A percentile compares a stretch with the other conserved stretches of the same genome.
Evolutionary conservation across 2,329 filamentous ascomycete genomes (phyloP).

Genomic region (Apiospora hydei): DNA sequence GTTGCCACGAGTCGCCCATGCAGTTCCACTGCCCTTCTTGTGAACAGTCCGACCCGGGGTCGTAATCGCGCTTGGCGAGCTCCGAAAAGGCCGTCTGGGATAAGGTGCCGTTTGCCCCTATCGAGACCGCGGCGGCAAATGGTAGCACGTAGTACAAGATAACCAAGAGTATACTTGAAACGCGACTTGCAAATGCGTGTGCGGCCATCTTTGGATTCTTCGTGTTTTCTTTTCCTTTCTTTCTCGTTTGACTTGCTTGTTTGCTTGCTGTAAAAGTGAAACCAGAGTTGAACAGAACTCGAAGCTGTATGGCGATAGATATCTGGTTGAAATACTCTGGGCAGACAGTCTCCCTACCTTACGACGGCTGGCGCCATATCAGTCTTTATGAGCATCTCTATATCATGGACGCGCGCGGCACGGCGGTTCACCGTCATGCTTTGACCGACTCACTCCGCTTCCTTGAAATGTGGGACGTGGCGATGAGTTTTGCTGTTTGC

Average conservation of each 20-base stretch:
- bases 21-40: conserved; percentile 64
- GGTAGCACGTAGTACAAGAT: conserved; percentile 1
- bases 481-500: conserved; percentile 14
- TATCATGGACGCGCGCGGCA: neutral
- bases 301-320: neutral
- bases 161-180: conserved; percentile 11
- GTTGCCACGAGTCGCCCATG: conserved; percentile 56
- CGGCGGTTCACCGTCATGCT: neutral
- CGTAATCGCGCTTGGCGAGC: conserved; percentile 28
- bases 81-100: neutral
- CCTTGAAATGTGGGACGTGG: neutral
- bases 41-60: conserved; percentile 49
- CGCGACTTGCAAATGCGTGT: neutral
- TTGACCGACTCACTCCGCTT: conserved; percentile 12
- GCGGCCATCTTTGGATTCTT: neutral
- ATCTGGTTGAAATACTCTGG: neutral
- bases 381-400: neutral
- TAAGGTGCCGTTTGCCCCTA: neutral
- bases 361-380: neutral
- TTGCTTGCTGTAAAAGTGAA: conserved; percentile 4
- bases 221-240: neutral
- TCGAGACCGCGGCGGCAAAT: neutral
- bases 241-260: neutral
- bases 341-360: neutral
- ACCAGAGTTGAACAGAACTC: neutral